phyloP scores from a whole-genome alignment of 495 filamentous ascomycete species.

The Hyaloscypha variabilis region DNA sequence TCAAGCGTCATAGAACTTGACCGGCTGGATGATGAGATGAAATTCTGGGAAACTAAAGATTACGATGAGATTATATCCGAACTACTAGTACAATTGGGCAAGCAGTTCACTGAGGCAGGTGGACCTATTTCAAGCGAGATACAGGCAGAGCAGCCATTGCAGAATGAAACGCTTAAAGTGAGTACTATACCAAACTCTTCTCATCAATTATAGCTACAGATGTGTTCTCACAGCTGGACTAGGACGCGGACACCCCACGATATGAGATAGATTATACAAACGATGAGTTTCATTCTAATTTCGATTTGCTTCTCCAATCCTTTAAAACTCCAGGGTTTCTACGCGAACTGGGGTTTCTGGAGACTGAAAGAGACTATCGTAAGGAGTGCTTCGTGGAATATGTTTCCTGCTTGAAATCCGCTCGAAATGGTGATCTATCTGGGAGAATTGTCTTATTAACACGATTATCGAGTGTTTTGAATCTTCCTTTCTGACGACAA shows the following conservation, averaged over 20 bases:
- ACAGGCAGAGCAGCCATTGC: background rate
- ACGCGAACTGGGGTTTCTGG: background rate
- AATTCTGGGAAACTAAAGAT: slow-evolving; percentile 10
- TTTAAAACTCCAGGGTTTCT: background rate
- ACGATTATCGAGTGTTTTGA: background rate
- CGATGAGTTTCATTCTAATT: background rate
- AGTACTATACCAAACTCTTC: background rate
- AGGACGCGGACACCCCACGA: background rate
- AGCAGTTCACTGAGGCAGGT: background rate
- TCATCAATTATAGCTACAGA: background rate
- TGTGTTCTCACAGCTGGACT: background rate
- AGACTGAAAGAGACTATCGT: background rate
- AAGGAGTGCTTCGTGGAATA: background rate
- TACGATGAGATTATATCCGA: slow-evolving; percentile 4
- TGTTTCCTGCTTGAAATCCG: background rate
- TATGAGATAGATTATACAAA: slow-evolving; percentile 3
- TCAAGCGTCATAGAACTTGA: background rate
- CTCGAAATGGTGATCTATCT: background rate
- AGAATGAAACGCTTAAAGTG: background rate
- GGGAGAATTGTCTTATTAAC: background rate
- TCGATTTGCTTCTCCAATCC: background rate
- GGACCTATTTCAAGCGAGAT: background rate
- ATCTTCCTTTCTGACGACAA: background rate
- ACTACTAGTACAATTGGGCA: slow-evolving; percentile 2
- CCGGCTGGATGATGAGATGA: slow-evolving; percentile 13